Evolutionary conservation across 179 eudicot species (phyloP), one percentile per base, ranked within the genome.

Genomic region (Amaranthus tricolor): DNA sequence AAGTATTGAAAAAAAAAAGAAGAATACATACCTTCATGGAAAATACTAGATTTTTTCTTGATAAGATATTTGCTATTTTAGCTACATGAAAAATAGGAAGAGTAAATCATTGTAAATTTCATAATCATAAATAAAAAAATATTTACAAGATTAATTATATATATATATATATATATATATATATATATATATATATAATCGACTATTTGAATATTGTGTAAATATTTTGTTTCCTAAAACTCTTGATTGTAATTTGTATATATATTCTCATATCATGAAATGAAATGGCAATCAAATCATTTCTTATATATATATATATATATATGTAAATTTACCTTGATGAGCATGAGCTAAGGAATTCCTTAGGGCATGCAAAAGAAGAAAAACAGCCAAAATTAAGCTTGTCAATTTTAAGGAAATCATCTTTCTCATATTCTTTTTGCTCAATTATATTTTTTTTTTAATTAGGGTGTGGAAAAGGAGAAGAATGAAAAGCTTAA

Each of bases 231-330:
- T n/a, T n/a, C n/a, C n/a, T n/a, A n/a, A n/a, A n/a, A n/a, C n/a
- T n/a, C n/a, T n/a, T n/a, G n/a, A n/a, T n/a, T n/a, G n/a, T n/a
- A n/a, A n/a, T n/a, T n/a, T n/a, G n/a, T n/a, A n/a, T n/a, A n/a
- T n/a, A n/a, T n/a, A n/a, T n/a, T n/a, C n/a, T n/a, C n/a, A n/a
- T n/a, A n/a, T n/a, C n/a, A n/a, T n/a, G n/a, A n/a, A n/a, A n/a
- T n/a, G n/a, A n/a, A n/a, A n/a, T n/a, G n/a, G n/a, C n/a, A n/a
- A n/a, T n/a, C n/a, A n/a, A n/a, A n/a, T n/a, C n/a, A n/a, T n/a
- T n/a, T n/a, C n/a, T n/a, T n/a, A n/a, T 76, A 82, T 84, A 31
- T 83, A 83, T 80, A 85, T 86, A 84, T 62, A n/a, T 31, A 31
- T 31, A 61, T 43, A 31, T 14, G 13, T 10, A 73, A 40, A 43